A percentile compares a stretch with the other conserved stretches of the same genome.
phyloP scores from a whole-genome alignment of 2,329 filamentous ascomycete genomes.

The Botryotinia convoluta region DNA sequence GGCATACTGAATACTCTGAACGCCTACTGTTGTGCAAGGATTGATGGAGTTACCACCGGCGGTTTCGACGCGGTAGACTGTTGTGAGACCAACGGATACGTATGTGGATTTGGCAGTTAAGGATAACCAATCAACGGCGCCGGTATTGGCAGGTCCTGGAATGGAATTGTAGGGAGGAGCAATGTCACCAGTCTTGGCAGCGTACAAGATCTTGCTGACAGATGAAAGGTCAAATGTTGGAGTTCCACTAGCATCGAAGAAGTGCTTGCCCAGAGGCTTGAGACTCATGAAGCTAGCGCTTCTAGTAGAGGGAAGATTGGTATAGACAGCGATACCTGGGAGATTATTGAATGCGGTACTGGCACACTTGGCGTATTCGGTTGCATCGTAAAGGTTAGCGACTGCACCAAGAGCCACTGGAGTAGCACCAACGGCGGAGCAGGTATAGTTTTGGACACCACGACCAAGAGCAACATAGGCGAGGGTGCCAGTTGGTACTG shows the following conservation, averaged over 20 bases:
- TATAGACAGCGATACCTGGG: constrained; percentile 29
- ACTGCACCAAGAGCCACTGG: constrained; percentile 34
- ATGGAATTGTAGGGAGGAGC: constrained; percentile 30
- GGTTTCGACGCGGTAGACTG: constrained; percentile 37
- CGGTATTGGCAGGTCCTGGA: constrained; percentile 30
- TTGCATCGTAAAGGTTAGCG: constrained; percentile 38
- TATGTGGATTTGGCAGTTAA: constrained; percentile 31
- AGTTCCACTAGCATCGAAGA: constrained; percentile 32
- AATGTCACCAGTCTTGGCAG: constrained; percentile 28
- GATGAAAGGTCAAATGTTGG: constrained; percentile 35
- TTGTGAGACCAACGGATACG: constrained; percentile 25
- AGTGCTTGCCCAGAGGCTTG: constrained; percentile 33
- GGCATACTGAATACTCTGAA: constrained; percentile 32
- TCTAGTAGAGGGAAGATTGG: constrained; percentile 19
- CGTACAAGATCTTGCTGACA: constrained; percentile 28
- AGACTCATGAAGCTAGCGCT: constrained; percentile 19
- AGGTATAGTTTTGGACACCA: constrained; percentile 39
- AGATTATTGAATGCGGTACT: constrained; percentile 24
- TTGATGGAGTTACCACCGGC: constrained; percentile 31
- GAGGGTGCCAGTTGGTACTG: constrained; percentile 31
- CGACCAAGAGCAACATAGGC: constrained; percentile 36
- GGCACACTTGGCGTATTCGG: constrained; percentile 28
- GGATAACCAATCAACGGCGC: constrained; percentile 36
- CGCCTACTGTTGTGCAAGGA: constrained; percentile 24
- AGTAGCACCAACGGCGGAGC: constrained; percentile 25